Conservation (phyloP, 352 stramenopile species). For the Blastocystis sp. region DNA sequence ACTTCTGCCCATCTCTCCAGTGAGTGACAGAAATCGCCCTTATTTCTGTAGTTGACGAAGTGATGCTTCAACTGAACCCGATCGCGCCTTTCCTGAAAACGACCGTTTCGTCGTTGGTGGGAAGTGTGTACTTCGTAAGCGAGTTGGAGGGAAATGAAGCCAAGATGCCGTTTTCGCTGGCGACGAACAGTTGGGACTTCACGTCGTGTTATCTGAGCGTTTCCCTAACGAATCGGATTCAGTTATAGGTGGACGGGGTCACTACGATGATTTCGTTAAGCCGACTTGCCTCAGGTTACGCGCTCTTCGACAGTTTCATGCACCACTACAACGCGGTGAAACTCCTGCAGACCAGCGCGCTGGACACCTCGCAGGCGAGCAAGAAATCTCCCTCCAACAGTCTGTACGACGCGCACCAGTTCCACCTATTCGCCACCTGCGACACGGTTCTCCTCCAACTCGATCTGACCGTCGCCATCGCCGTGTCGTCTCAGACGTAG, state of each 20-base stretch:
- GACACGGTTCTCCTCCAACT: background rate
- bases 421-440: background rate
- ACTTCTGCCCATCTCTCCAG: constrained; percentile 12
- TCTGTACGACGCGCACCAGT: constrained; percentile 42
- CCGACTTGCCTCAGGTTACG: constrained; percentile 13
- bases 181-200: constrained; percentile 1
- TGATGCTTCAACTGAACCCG: constrained; percentile 14
- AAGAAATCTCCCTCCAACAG: background rate
- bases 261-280: background rate
- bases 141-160: background rate
- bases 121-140: constrained; percentile 24
- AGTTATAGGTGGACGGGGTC: constrained; percentile 17
- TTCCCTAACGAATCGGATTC: background rate
- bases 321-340: background rate
- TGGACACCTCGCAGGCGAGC: background rate
- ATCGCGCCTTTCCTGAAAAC: constrained; percentile 2
- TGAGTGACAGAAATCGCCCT: background rate
- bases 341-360: background rate
- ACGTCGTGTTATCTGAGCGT: constrained; percentile 46
- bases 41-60: constrained; percentile 8
- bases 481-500: background rate
- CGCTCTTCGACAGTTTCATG: constrained; percentile 2
- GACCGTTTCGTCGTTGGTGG: background rate
- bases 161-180: constrained; percentile 41
- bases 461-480: constrained; percentile 26